Base-by-base conservation (phyloP, 345 rosid species). In the Aethionema arabicum region DNA sequence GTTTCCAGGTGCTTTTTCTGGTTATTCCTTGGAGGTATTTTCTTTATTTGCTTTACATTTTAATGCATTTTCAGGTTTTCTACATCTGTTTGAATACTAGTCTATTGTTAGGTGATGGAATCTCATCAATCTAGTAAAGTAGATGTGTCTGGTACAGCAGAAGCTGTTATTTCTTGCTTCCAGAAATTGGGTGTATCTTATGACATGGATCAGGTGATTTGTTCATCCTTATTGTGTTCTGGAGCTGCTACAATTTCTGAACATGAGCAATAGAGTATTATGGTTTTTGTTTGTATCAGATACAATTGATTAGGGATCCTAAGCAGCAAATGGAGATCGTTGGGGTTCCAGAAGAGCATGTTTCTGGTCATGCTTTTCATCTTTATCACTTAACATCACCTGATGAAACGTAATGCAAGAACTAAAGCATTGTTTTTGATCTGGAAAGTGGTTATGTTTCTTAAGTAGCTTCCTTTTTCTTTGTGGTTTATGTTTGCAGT, bases 71-170 rank as follows among this genome's bases (percentile, higher is more conserved):
- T 38, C 47, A 6, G 11, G 2, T 10, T 58, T 64, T 32, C 16
- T 32, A 44, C 13, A 6, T 63, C 9, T 56, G 32, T 33, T 32
- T 10, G 49, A 41, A 21, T 0, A 8, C 16, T 33, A 11, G 56
- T 63, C 8, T 62, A 43, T 61, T 47, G 72, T 36, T 40, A 93
- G 99, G 99, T 90, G 68, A 74, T 87, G 96, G 97, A 93, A 72
- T 93, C 99, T 62, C 99, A 93, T 75, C 96, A 93, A 77, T 69
- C 97, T 61, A 65, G 88, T 44, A 93, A 93, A 78, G 40, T 85
- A 82, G 99, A 93, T 77, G 80, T 84, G 11, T 93, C 97, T 3
- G 97, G 97, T 61, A 90, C 99, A 46, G 97, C 99, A 35, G 90
- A 90, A 83, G 97, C 96, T 56, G 95, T 90, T 11, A 84, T 93